Percentiles rank a stretch among this genome's conserved stretches.
These are phyloP conservation scores for Ustilago tritici DNA, from an alignment of 1,284 basidiomycete species.

Conservation along the genomic window DNA sequence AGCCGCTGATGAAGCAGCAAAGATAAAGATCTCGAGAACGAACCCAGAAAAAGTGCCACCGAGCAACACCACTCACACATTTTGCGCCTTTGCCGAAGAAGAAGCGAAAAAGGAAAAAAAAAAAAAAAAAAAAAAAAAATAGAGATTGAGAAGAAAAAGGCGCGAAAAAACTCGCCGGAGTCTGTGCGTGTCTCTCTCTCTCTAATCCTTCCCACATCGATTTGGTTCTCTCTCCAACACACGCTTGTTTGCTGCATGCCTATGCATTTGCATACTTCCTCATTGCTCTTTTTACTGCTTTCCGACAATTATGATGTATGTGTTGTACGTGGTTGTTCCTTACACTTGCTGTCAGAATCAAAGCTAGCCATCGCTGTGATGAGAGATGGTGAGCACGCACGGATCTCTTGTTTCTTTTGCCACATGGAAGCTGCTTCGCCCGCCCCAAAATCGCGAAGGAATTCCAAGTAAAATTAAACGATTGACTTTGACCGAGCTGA, in stretches of 20 bases:
- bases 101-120: conserved; percentile 7
- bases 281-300: not conserved
- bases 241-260: not conserved
- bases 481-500: conserved; percentile 23
- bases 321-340: not conserved
- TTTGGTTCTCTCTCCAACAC: conserved; percentile 4
- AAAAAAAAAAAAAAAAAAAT: conserved; percentile 7
- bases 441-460: conserved; percentile 14
- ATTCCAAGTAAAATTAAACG: not conserved
- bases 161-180: conserved; percentile 10
- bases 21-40: conserved; percentile 37
- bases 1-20: conserved; percentile 26
- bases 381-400: not conserved
- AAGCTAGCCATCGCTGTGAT: too few relatives aligned
- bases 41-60: conserved; percentile 10
- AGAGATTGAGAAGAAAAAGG: conserved; percentile 8
- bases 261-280: not conserved
- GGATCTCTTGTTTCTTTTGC: conserved; percentile 1
- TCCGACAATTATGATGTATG: not conserved
- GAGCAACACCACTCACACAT: not conserved
- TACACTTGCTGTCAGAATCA: not conserved
- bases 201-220: conserved; percentile 5
- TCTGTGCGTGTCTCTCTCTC: not conserved
- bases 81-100: conserved; percentile 2
- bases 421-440: not conserved